Base-by-base conservation (phyloP, 1,139 yeast genomes). In the Diutina catenulata region DNA sequence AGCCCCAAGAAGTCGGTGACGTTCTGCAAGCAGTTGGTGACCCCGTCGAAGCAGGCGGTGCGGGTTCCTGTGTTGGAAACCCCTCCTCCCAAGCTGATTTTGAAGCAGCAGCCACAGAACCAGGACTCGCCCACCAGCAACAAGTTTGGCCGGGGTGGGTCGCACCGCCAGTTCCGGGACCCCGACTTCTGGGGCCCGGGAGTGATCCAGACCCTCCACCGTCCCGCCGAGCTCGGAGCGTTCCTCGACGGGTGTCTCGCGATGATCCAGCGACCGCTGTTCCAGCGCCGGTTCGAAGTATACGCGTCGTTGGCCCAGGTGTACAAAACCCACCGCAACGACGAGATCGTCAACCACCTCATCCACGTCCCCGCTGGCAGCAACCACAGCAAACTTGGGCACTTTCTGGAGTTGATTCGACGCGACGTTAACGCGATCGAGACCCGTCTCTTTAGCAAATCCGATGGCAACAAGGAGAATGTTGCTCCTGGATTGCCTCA, bases 1-100 rank as follows among this genome's bases (percentile, higher is more conserved):
- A 6, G 25, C 14, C 25, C 35, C 10, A 7, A 21, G 13, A 31
- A 31, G 21, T 18, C 15, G 6, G 33, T 31, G 19, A 31, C 76
- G 6, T 31, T 31, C 14, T 19, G 18, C 15, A 10, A 31, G 4
- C n/a, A 20, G n/a, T 20, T 31, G 19, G 23, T 13, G 13, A 31
- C 35, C 4, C 35, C 35, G 5, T 21, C 21, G 15, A 21, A 13
- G 13, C 10, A 21, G 5, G 21, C 13, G 4, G 6, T 14, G 9
- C 10, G 15, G 9, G 4, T 29, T 2, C 26, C 35, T 11, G 26
- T 11, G 9, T 20, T 31, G 8, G n/a, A 10, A 13, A 27, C 29
- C 7, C 35, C 23, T 21, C 35, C 25, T 1, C 35, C 35, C 6
- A 31, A 20, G 19, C 35, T 31, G 35, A 31, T 31, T 11, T 18